These are phyloP conservation scores for Zalaria sp. DNA, from an alignment of 2,329 filamentous ascomycete genomes.

Conservation along the genomic window DNA sequence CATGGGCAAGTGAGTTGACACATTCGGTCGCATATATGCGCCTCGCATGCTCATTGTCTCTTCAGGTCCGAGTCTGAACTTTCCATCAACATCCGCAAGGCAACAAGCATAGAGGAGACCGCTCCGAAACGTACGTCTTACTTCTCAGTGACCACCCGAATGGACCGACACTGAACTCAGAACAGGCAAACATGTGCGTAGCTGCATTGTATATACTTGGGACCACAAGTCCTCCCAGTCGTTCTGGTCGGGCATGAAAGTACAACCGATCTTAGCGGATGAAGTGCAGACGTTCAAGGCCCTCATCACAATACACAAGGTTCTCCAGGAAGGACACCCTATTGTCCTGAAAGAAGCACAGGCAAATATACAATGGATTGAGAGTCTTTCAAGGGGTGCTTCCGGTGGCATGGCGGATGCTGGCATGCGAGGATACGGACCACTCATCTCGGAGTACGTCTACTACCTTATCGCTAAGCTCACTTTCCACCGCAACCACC, in stretches of 20 bases:
- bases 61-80: conserved; percentile 49
- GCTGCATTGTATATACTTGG: conserved; percentile 98
- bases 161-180: conserved; percentile 16
- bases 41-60: too few relatives aligned
- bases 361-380: conserved; percentile 78
- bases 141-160: neutral
- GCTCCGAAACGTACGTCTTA: conserved; percentile 46
- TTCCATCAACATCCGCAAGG: conserved; percentile 53
- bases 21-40: too few relatives aligned
- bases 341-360: conserved; percentile 78
- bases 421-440: conserved; percentile 52
- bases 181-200: conserved; percentile 81
- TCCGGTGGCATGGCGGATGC: conserved; percentile 38
- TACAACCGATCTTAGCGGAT: conserved; percentile 97
- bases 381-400: conserved; percentile 75
- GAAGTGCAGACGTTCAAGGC: conserved; percentile 99
- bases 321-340: conserved; percentile 91
- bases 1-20: conserved; percentile 42
- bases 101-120: conserved; percentile 53
- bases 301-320: conserved; percentile 92
- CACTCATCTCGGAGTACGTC: conserved; percentile 91
- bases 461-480: conserved; percentile 90
- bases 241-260: conserved; percentile 98
- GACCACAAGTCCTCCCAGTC: conserved; percentile 90
- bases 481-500: conserved; percentile 90